phyloP scores from a whole-genome alignment of 2,329 filamentous ascomycete genomes.

The Tolypocladium endophyticum region DNA sequence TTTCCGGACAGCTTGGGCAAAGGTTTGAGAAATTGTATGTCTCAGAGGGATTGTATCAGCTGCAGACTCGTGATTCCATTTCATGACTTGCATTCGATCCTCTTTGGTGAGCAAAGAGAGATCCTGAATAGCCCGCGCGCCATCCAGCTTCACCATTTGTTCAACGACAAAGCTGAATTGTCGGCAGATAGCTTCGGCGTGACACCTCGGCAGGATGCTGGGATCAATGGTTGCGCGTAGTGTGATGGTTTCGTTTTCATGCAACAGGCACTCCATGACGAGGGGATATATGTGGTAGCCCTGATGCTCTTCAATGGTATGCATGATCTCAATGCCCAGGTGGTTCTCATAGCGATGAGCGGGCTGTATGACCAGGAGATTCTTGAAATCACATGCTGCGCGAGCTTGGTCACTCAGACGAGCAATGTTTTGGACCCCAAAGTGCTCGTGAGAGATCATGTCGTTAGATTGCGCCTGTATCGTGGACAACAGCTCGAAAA shows the following conservation, averaged over 20 bases:
- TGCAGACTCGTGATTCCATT: background rate
- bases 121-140: background rate
- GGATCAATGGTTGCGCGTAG: background rate
- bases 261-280: constrained; percentile 2
- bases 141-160: background rate
- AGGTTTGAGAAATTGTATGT: background rate
- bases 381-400: constrained; percentile 1
- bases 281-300: constrained; percentile 1
- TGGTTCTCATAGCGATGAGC: background rate
- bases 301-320: background rate
- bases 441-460: constrained; percentile 3
- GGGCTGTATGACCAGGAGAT: constrained; percentile 3
- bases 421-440: constrained; percentile 3
- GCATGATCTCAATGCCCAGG: background rate
- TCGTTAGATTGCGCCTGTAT: background rate
- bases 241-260: background rate
- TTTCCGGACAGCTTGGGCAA: background rate
- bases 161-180: background rate
- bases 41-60: too few species aligned
- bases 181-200: background rate
- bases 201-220: background rate
- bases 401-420: background rate
- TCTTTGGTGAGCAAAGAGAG: background rate
- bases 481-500: background rate
- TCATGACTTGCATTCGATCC: background rate